Evolutionary conservation across 1,284 basidiomycete genomes (phyloP).

Genomic region (Pascua sp.): DNA sequence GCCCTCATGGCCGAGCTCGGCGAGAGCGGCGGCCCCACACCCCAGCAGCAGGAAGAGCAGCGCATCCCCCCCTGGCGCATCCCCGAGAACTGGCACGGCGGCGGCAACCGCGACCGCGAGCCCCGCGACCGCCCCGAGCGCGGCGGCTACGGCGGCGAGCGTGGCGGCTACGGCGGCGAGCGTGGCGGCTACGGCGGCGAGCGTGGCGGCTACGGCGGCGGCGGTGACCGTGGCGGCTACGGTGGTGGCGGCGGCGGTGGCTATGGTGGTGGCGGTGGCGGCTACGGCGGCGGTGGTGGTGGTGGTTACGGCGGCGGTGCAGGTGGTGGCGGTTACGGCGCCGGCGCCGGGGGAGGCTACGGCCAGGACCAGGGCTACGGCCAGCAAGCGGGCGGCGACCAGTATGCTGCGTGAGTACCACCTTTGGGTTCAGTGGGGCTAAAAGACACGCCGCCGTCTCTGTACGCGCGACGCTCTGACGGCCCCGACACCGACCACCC

Average conservation of each 20-base stretch:
- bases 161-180: constrained; percentile 16
- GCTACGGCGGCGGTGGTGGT: constrained; percentile 5
- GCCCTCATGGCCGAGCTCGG: constrained; percentile 97
- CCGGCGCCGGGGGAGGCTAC: constrained; percentile 11
- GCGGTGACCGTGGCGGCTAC: constrained; percentile 1
- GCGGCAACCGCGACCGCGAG: constrained; percentile 17
- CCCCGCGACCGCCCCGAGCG: constrained; percentile 20
- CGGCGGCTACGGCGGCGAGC: constrained; percentile 27
- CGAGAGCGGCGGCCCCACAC: constrained; percentile 60
- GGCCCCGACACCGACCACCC: too few species aligned
- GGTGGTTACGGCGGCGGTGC: constrained; percentile 12
- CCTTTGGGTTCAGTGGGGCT: too few species aligned
- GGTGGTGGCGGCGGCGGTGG: constrained; percentile 15
- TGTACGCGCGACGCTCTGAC: too few species aligned
- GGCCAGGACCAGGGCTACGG: constrained; percentile 9
- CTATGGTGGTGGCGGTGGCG: constrained; percentile 8
- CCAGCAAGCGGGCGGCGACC: constrained; percentile 5
- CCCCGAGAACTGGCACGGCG: constrained; percentile 52
- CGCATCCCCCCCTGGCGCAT: constrained; percentile 54
- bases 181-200: constrained; percentile 18
- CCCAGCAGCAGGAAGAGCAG: constrained; percentile 26
- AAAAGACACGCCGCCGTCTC: too few species aligned
- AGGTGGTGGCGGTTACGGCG: constrained; percentile 11
- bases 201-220: constrained; percentile 19
- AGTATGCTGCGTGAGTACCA: constrained; percentile 3